A percentile compares a stretch with the other conserved stretches of the same genome.
phyloP scores from a whole-genome alignment of 202 grass and related monocot genomes.

The Dendrocalamus latiflorus region DNA sequence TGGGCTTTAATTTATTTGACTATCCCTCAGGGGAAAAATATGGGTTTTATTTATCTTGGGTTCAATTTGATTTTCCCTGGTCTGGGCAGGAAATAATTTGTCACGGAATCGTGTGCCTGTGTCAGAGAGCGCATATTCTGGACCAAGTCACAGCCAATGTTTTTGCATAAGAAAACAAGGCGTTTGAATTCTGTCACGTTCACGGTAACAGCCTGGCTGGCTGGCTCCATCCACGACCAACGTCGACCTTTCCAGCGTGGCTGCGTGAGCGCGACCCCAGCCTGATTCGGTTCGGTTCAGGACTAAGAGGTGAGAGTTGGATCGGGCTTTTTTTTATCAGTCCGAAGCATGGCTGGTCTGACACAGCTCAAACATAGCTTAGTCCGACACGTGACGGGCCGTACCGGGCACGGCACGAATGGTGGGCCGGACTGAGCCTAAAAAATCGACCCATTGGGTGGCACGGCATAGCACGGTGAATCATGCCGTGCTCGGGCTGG shows the following conservation, averaged over 20 bases:
- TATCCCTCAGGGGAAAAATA: not conserved
- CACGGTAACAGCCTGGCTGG: not conserved
- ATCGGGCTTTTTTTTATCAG: too few species aligned
- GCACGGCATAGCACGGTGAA: too few species aligned
- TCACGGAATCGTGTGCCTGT: not conserved
- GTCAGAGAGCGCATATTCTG: not conserved
- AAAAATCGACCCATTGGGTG: too few species aligned
- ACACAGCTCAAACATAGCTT: too few species aligned
- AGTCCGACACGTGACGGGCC: too few species aligned
- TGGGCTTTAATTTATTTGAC: not conserved
- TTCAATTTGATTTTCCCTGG: not conserved
- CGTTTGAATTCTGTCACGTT: not conserved
- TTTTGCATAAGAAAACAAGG: not conserved
- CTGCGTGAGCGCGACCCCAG: too few species aligned
- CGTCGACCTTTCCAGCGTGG: not conserved
- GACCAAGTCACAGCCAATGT: not conserved
- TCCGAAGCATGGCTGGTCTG: too few species aligned
- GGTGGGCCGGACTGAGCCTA: too few species aligned
- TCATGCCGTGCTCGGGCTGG: too few species aligned
- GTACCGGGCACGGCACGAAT: too few species aligned
- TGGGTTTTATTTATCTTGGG: not conserved
- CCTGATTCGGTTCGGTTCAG: not conserved
- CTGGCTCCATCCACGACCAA: not conserved
- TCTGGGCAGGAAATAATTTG: not conserved
- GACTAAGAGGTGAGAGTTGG: too few species aligned